Base-by-base conservation (phyloP, 805 yeast genomes). In the Barnettozyma botsteinii region DNA sequence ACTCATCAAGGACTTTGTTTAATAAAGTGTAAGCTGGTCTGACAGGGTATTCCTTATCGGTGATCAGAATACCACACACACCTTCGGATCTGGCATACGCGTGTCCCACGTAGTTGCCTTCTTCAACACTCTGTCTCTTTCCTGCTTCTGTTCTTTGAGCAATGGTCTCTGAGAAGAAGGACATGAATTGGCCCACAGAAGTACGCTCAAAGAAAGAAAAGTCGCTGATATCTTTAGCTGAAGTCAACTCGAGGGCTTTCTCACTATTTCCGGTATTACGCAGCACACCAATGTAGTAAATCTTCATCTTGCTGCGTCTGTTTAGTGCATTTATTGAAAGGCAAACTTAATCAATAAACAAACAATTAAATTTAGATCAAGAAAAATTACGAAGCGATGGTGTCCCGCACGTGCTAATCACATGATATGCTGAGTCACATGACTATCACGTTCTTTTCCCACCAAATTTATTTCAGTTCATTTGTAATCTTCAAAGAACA, bases 11-110 rank as follows among this genome's bases (percentile, higher is more conserved):
- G 18, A 91, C 69, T 66, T 87, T 91, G 72, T 91, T 91, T 55
- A 93, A 73, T 44, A 93, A 69, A 2, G 97, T 85, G 65, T 87
- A 91, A 1, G 97, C 98, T 12, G 96, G 98, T 60, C 98, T 76
- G 24, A 87, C 91, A 3, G 98, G 98, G 64, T 93, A 93, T 52
- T 91, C 97, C 61, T 85, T 85, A 62, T 93, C 98, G 33, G 96
- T 78, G 61, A 93, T 85, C 46, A 93, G 66, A 25, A 93, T 95
- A 47, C 95, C 96, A 18, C 95, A 84, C 26, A 91, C 58, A 4
- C 97, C 98, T 62, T 93, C 98, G 19, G 83, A 64, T 51, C 98
- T 75, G 23, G 89, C 80, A 62, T 83, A 93, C 0, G 88, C 91
- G 62, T 93, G 98, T 7, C 96, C 97, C 9, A 86, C 73, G 62